A percentile compares a stretch with the other conserved stretches of the same genome.
These are phyloP conservation scores for Camellia oleifera DNA, from an alignment of 179 eudicot species.

Conservation along the genomic window DNA sequence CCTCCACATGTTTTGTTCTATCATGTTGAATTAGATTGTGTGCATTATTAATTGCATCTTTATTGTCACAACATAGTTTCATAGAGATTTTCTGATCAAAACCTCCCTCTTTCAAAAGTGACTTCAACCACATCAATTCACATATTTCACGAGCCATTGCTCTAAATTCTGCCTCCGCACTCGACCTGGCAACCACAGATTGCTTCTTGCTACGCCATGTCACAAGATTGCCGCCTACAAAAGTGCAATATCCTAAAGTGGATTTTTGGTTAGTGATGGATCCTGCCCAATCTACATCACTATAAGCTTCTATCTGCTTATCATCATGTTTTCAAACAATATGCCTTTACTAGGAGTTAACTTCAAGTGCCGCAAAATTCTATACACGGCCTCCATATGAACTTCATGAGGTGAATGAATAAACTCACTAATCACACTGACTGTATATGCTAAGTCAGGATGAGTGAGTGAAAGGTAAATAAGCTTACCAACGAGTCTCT, in stretches of 20 bases:
- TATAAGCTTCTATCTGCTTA: not conserved
- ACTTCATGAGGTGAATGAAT: not conserved
- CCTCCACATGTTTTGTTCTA: not conserved
- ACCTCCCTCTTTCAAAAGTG: not conserved
- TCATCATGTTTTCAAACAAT: not conserved
- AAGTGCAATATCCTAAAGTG: not conserved
- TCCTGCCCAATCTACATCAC: not conserved
- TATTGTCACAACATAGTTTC: not conserved
- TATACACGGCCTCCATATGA: not conserved
- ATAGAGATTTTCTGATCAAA: not conserved
- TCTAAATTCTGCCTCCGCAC: not conserved
- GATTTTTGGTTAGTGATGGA: not conserved
- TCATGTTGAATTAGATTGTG: not conserved
- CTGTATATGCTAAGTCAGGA: not conserved
- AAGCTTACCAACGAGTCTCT: not conserved
- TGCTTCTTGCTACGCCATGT: not conserved
- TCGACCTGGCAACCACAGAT: not conserved
- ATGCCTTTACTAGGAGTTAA: not conserved
- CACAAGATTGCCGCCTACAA: not conserved
- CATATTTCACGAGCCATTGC: not conserved
- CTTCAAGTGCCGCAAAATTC: not conserved
- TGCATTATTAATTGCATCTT: not conserved
- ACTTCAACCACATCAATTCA: not conserved
- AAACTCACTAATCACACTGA: not conserved
- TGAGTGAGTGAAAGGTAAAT: not conserved